Base-by-base conservation (phyloP, 768 basidiomycete species). In the Leccinellum luteum region DNA sequence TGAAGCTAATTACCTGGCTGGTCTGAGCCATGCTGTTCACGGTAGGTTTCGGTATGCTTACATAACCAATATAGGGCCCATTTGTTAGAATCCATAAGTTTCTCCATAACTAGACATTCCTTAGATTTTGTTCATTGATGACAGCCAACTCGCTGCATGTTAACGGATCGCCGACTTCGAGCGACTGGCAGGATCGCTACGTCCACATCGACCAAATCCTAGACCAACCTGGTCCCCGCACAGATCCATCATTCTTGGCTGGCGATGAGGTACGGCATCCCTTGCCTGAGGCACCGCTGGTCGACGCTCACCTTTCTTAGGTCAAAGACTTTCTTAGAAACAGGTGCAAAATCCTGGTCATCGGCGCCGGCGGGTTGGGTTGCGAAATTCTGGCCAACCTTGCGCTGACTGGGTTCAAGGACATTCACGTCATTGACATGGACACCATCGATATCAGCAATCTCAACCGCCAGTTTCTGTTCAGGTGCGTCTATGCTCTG, bases 391-490 rank as follows among this genome's bases (percentile, higher is more conserved):
- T 99, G 43, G 91, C 95, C 58, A 97, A 98, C 74, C 83, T 99
- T 51, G 96, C 97, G 23, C 75, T 98, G 64, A 90, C 92, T 47
- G 97, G 97, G 25, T 99, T 98, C 85, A 92, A 90, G 74, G 92
- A 98, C 68, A 97, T 98, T 63, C 94, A 98, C 79, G 95, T 99
- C 59, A 98, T 99, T 70, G 97, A 99, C 79, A 98, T 99, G 95
- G 96, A 99, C 79, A 98, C 96, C 15, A 99, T 98, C 71, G 96
- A 99, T 75, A 91, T 99, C 69, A 98, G 94, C 69, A 99, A 99
- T 74, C 81, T 99, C 63, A 99, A 99, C 73, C 84, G 97, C 51
- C 97, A 99, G 75, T 99, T 99, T 73, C 79, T 99, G 23, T 99
- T 99, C 78, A 84, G 97, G 96, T 93, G 63, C 51, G 76, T 12